Evolutionary conservation across 179 eudicot species (phyloP).

Genomic region (Spergularia azorica): DNA sequence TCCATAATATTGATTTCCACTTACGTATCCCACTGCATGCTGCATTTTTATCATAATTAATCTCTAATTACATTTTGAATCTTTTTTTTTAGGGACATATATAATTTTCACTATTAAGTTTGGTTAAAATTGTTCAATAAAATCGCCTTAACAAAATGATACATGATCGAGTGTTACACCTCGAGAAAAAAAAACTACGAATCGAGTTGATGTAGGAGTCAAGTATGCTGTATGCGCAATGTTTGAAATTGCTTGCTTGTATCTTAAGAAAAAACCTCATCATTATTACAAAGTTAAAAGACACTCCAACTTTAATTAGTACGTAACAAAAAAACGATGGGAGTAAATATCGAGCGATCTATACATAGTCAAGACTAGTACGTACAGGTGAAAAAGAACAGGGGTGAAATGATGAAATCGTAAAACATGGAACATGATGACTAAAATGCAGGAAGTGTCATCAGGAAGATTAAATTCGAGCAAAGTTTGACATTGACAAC

Average conservation of each 20-base stretch:
- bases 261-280: background rate
- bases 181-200: too few relatives aligned
- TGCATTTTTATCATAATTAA: slow-evolving; percentile 27
- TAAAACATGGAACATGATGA: slow-evolving; percentile 18
- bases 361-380: background rate
- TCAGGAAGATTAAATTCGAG: slow-evolving; percentile 18
- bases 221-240: too few relatives aligned
- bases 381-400: background rate
- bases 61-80: too few relatives aligned
- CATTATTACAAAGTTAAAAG: background rate
- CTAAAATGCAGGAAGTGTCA: slow-evolving; percentile 22
- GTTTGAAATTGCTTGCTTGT: background rate
- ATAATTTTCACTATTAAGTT: too few relatives aligned
- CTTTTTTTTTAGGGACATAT: too few relatives aligned
- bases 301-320: too few relatives aligned
- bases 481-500: background rate
- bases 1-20: slow-evolving; percentile 79
- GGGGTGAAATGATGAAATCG: background rate
- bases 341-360: background rate
- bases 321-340: background rate
- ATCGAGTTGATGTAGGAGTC: background rate
- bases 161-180: too few relatives aligned
- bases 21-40: slow-evolving; percentile 94
- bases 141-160: too few relatives aligned
- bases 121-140: too few relatives aligned